phyloP scores from a whole-genome alignment of 2,329 filamentous ascomycete genomes.

The Fusarium decemcellulare region DNA sequence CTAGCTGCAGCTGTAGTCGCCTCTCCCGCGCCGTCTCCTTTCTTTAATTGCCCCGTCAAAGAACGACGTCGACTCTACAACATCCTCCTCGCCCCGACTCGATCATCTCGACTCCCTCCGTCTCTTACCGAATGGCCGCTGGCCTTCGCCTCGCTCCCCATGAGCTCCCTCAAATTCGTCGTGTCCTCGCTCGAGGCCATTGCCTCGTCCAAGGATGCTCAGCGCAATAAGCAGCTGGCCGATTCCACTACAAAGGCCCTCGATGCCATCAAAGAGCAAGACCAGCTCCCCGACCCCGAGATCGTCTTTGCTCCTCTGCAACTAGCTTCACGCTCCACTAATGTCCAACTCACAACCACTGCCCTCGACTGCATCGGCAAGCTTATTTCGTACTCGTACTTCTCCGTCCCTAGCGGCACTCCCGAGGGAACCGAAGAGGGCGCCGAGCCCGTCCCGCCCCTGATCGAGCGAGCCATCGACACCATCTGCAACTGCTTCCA shows the following conservation, averaged over 20 bases:
- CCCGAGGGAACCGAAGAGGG: constrained; percentile 58
- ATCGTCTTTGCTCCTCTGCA: constrained; percentile 92
- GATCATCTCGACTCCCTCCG: constrained; percentile 17
- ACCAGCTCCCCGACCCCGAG: constrained; percentile 89
- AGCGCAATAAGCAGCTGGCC: constrained; percentile 85
- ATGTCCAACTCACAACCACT: constrained; percentile 87
- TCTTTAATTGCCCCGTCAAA: constrained; percentile 39
- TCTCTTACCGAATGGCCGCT: constrained; percentile 60
- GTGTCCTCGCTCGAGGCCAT: constrained; percentile 94
- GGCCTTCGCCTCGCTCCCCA: constrained; percentile 65
- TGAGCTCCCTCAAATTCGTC: constrained; percentile 97
- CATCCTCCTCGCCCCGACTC: constrained; percentile 14
- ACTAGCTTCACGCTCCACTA: constrained; percentile 88
- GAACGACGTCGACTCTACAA: constrained; percentile 35
- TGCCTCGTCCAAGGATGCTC: constrained; percentile 90
- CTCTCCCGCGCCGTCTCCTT: constrained; percentile 36
- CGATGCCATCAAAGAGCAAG: constrained; percentile 87
- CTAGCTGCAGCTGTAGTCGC: constrained; percentile 19
- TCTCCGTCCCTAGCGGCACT: constrained; percentile 76
- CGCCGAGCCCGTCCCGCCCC: constrained; percentile 67
- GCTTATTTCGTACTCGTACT: constrained; percentile 98
- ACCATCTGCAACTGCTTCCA: constrained; percentile 99
- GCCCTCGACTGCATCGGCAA: constrained; percentile 99
- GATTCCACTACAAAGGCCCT: constrained; percentile 87
- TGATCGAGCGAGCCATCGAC: constrained; percentile 98